These are phyloP conservation scores for Suhomyces kilbournensis DNA, from an alignment of 805 yeast genomes.

Conservation along the genomic window DNA sequence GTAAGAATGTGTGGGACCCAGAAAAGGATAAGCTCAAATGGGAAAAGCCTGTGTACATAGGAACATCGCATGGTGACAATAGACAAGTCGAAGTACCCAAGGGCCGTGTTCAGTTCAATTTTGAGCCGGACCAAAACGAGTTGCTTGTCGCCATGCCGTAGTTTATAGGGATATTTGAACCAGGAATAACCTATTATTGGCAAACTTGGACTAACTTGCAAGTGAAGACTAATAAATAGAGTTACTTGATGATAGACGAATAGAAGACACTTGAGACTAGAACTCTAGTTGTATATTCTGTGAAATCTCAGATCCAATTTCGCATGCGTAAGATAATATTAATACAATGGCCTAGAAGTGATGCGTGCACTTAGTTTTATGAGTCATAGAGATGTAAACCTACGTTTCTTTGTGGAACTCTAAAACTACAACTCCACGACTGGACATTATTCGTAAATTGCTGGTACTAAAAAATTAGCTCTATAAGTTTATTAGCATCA, in stretches of 20 bases:
- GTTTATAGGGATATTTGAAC: not conserved
- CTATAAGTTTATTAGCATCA: not conserved
- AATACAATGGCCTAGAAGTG: too few relatives aligned
- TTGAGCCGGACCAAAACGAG: slow-evolving; percentile 21
- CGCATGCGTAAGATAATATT: too few relatives aligned
- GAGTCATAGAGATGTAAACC: too few relatives aligned
- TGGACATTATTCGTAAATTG: not conserved
- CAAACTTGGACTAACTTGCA: too few relatives aligned
- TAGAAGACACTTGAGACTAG: too few relatives aligned
- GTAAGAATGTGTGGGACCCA: slow-evolving; percentile 56
- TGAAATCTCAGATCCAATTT: too few relatives aligned
- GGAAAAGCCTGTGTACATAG: slow-evolving; percentile 48
- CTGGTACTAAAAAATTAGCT: not conserved
- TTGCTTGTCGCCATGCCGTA: slow-evolving; percentile 19
- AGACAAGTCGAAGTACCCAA: slow-evolving; percentile 3
- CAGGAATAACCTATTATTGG: not conserved
- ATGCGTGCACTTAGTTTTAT: too few relatives aligned
- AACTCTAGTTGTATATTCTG: too few relatives aligned
- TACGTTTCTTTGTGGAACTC: too few relatives aligned
- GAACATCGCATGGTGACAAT: not conserved
- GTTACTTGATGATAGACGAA: too few relatives aligned
- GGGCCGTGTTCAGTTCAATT: slow-evolving; percentile 26
- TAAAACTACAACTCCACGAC: not conserved
- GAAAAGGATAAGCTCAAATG: slow-evolving; percentile 53
- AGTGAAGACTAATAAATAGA: too few relatives aligned